These are phyloP conservation scores for Scutellaria galericulata DNA, from an alignment of 257 asterid species.

Conservation along the genomic window DNA sequence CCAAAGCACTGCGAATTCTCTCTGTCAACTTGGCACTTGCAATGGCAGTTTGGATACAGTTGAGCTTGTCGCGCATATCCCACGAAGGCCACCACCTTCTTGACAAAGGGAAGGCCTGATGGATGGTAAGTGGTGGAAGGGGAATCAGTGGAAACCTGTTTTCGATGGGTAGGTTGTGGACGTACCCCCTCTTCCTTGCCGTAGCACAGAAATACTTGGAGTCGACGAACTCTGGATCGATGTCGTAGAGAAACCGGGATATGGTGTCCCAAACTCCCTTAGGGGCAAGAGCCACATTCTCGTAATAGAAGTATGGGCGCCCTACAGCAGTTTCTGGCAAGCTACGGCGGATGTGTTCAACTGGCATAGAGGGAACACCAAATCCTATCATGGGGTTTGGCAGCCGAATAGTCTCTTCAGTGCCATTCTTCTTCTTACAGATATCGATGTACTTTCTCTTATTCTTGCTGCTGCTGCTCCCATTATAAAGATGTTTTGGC, in stretches of 20 bases:
- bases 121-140: conserved; percentile 55
- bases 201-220: conserved; percentile 59
- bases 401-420: conserved; percentile 51
- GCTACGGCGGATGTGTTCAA: conserved; percentile 39
- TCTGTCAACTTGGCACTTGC: conserved; percentile 59
- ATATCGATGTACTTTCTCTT: conserved; percentile 49
- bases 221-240: conserved; percentile 70
- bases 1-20: conserved; percentile 52
- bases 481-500: conserved; percentile 41
- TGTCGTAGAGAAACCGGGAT: conserved; percentile 48
- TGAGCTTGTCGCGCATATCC: conserved; percentile 60
- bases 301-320: conserved; percentile 63
- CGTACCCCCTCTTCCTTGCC: conserved; percentile 67
- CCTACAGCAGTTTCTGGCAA: conserved; percentile 53
- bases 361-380: conserved; percentile 51
- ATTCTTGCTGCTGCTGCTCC: conserved; percentile 40
- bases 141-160: conserved; percentile 63
- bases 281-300: conserved; percentile 72
- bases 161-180: conserved; percentile 64
- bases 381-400: conserved; percentile 76
- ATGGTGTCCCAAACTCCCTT: conserved; percentile 77
- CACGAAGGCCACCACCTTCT: conserved; percentile 70
- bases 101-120: conserved; percentile 59
- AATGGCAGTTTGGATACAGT: conserved; percentile 58
- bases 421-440: conserved; percentile 28